Conservation (phyloP, 2,329 filamentous ascomycete species). For the Furcasterigmium furcatum region DNA sequence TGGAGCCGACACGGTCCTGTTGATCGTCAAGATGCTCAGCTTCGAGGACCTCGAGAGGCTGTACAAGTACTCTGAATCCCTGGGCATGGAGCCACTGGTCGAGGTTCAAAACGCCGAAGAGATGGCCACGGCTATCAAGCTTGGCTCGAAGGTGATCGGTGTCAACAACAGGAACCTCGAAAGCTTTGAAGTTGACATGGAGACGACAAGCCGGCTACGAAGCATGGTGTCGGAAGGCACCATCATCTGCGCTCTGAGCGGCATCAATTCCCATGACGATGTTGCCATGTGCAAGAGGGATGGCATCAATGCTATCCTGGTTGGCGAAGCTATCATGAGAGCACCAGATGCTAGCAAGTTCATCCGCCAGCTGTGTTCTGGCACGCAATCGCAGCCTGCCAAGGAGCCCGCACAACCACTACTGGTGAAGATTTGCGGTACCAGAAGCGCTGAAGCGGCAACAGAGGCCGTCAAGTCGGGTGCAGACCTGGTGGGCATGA, state of each 20-base stretch:
- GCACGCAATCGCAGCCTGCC: constrained; percentile 32
- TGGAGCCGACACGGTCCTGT: constrained; percentile 87
- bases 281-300: constrained; percentile 84
- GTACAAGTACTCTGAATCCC: constrained; percentile 82
- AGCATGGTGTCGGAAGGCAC: constrained; percentile 82
- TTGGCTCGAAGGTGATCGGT: constrained; percentile 89
- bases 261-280: constrained; percentile 85
- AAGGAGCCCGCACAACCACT: constrained; percentile 40
- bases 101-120: constrained; percentile 95
- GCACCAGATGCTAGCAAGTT: constrained; percentile 79
- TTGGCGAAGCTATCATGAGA: constrained; percentile 94
- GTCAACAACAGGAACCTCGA: constrained; percentile 98
- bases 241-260: constrained; percentile 89
- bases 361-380: constrained; percentile 77
- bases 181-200: constrained; percentile 93
- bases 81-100: constrained; percentile 96
- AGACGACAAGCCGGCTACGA: constrained; percentile 85
- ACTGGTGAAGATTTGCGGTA: constrained; percentile 94
- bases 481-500: constrained; percentile 91
- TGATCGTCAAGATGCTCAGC: constrained; percentile 98
- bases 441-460: constrained; percentile 77
- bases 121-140: constrained; percentile 81
- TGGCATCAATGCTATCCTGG: constrained; percentile 87
- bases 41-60: constrained; percentile 68
- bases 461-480: constrained; percentile 77